Percentiles rank a stretch among this genome's conserved stretches.
Evolutionary conservation across 2,329 filamentous ascomycete species (phyloP).

Genomic region (Microascus cirrosus): DNA sequence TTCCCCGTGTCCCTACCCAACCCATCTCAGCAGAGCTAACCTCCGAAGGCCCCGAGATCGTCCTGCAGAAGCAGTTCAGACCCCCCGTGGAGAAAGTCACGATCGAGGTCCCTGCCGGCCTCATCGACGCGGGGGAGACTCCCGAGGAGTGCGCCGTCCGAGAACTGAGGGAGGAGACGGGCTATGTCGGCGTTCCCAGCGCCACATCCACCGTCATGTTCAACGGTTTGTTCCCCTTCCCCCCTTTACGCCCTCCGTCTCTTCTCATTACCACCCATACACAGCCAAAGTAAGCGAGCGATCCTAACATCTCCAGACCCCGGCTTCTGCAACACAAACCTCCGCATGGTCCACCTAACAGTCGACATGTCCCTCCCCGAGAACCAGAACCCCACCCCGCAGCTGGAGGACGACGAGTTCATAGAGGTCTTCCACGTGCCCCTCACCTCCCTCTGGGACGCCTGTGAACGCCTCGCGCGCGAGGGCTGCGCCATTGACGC

Average conservation of each 20-base stretch:
- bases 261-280: neutral
- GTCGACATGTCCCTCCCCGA: slow-evolving; percentile 59
- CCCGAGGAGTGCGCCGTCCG: slow-evolving; percentile 50
- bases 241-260: neutral
- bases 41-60: slow-evolving; percentile 32
- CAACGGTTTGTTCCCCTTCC: slow-evolving; percentile 28
- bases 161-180: slow-evolving; percentile 57
- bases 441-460: slow-evolving; percentile 50
- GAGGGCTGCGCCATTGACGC: slow-evolving; percentile 73
- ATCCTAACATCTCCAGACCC: slow-evolving; percentile 29
- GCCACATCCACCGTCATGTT: slow-evolving; percentile 57
- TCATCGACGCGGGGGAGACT: slow-evolving; percentile 52
- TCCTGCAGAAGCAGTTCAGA: slow-evolving; percentile 58
- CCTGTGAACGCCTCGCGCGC: slow-evolving; percentile 54
- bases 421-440: slow-evolving; percentile 69
- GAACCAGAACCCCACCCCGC: slow-evolving; percentile 57
- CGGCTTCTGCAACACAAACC: slow-evolving; percentile 56
- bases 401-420: slow-evolving; percentile 71
- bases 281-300: neutral
- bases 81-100: slow-evolving; percentile 47
- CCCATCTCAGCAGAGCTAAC: neutral
- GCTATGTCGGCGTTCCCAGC: slow-evolving; percentile 44
- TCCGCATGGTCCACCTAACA: slow-evolving; percentile 59
- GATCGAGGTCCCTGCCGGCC: slow-evolving; percentile 54
- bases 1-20: neutral